A percentile compares a stretch with the other conserved stretches of the same genome.
Conservation (phyloP, 805 yeast species). For the Saturnispora saitoi region DNA sequence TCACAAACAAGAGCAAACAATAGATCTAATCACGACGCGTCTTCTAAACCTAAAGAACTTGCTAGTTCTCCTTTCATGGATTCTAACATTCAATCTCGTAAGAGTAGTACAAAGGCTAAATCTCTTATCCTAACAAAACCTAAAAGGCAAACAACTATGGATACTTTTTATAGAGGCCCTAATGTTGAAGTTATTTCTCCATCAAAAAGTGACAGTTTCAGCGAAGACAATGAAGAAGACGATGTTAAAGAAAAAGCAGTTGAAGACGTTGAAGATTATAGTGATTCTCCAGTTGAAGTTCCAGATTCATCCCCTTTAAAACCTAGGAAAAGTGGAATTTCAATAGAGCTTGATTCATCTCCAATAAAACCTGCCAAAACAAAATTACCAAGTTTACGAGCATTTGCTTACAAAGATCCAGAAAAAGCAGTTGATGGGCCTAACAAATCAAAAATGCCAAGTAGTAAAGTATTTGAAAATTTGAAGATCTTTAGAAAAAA, state of each 20-base stretch:
- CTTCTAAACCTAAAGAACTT: background rate
- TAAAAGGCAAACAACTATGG: background rate
- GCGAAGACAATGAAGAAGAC: background rate
- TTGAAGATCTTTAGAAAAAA: constrained; percentile 25
- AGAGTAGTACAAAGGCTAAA: background rate
- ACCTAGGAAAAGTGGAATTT: constrained; percentile 15
- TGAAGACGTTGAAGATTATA: background rate
- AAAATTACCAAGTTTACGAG: constrained; percentile 28
- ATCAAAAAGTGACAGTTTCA: background rate
- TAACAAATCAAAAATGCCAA: background rate
- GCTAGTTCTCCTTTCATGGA: background rate
- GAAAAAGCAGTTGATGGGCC: background rate
- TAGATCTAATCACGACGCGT: background rate
- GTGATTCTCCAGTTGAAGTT: constrained; percentile 33
- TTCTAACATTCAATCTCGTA: background rate
- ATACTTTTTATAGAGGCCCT: background rate
- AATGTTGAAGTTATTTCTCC: background rate
- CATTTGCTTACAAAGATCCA: constrained; percentile 31
- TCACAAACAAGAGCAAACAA: background rate
- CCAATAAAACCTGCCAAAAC: constrained; percentile 19
- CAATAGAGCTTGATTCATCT: constrained; percentile 15
- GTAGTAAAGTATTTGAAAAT: constrained; percentile 14
- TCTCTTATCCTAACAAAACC: background rate
- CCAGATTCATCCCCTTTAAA: constrained; percentile 38
- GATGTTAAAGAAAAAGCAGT: background rate